Evolutionary conservation across 2,329 filamentous ascomycete genomes (phyloP).

Genomic region (Aspergillus proliferans): DNA sequence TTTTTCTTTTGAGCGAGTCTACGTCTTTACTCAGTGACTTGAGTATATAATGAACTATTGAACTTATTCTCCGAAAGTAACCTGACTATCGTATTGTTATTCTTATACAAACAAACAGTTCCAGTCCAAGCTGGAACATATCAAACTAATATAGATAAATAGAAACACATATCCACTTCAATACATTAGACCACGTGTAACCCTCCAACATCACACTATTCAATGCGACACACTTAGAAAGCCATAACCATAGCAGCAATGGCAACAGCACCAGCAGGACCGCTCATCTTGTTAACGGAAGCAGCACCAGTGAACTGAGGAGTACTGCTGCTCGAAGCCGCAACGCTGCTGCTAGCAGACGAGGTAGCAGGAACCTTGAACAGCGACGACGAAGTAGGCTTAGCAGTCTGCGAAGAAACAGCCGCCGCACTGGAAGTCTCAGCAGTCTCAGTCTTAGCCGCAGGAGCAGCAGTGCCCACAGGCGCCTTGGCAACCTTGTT

Average conservation of each 20-base stretch:
- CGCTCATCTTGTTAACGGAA: slow-evolving; percentile 7
- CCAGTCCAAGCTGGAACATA: too few species aligned
- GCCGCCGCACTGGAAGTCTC: not conserved
- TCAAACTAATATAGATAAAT: too few species aligned
- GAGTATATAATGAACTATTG: too few species aligned
- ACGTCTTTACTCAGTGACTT: too few species aligned
- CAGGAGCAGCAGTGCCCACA: not conserved
- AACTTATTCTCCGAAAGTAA: too few species aligned
- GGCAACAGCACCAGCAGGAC: slow-evolving; percentile 10
- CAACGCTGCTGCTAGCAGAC: not conserved
- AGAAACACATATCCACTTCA: too few species aligned
- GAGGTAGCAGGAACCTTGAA: not conserved
- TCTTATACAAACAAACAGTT: too few species aligned
- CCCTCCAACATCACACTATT: not conserved
- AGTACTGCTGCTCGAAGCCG: not conserved
- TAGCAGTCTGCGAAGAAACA: slow-evolving; percentile 2
- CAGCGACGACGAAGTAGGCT: slow-evolving; percentile 1
- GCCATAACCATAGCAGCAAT: slow-evolving; percentile 12
- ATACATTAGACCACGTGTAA: too few species aligned
- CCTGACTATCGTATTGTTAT: too few species aligned
- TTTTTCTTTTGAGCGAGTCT: too few species aligned
- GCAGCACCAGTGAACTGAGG: slow-evolving; percentile 11
- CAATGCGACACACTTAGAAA: slow-evolving; percentile 7
- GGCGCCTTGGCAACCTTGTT: slow-evolving; percentile 1
- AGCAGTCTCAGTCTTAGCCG: not conserved